A percentile compares a stretch with the other conserved stretches of the same genome.
These are phyloP conservation scores for Auriscalpium vulgare DNA, from an alignment of 768 basidiomycete species.

Conservation along the genomic window DNA sequence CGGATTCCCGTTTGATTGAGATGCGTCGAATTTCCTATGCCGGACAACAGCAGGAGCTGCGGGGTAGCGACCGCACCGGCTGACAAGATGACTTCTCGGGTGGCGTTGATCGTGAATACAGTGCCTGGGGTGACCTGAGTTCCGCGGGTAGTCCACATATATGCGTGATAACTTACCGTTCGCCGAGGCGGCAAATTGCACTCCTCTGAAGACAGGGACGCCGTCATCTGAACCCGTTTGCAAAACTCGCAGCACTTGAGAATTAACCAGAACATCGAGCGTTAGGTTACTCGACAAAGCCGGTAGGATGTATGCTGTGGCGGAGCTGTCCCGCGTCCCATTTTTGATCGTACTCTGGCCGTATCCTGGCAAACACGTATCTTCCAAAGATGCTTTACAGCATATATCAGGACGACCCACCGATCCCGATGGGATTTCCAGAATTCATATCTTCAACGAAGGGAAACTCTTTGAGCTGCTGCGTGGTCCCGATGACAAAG, in stretches of 20 bases:
- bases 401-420: slow-evolving; percentile 16
- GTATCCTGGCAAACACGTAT: neutral
- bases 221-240: neutral
- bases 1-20: slow-evolving; percentile 21
- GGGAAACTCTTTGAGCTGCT: slow-evolving; percentile 22
- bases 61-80: slow-evolving; percentile 2
- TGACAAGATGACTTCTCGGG: neutral
- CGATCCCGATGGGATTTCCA: slow-evolving; percentile 33
- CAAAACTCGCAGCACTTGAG: slow-evolving; percentile 11
- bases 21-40: slow-evolving; percentile 25
- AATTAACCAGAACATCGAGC: slow-evolving; percentile 6
- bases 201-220: slow-evolving; percentile 3
- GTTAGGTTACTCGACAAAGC: neutral
- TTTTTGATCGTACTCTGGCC: neutral
- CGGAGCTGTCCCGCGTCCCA: slow-evolving; percentile 3
- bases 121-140: too few relatives aligned
- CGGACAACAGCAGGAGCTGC: slow-evolving; percentile 21
- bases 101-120: neutral
- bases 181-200: neutral
- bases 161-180: too few relatives aligned
- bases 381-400: too few relatives aligned
- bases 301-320: slow-evolving; percentile 2
- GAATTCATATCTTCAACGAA: slow-evolving; percentile 36
- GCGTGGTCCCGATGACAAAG: slow-evolving; percentile 28
- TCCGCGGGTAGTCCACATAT: too few relatives aligned